Base-by-base conservation (phyloP, 2,329 filamentous ascomycete genomes). In the Bipolaris sorokiniana region DNA sequence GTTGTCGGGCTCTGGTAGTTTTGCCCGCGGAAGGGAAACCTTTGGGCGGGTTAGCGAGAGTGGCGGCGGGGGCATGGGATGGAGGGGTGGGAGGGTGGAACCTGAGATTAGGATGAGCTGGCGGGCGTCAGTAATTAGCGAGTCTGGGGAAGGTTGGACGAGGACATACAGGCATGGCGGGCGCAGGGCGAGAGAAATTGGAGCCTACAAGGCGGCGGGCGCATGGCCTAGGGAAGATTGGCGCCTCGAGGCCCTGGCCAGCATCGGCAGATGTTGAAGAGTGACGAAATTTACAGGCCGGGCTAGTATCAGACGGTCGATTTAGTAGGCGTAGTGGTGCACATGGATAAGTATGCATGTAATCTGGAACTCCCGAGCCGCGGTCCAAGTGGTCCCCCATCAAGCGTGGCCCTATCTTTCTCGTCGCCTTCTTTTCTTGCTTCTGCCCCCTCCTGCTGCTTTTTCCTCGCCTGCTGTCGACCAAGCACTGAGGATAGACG, bases 11-110 rank as follows among this genome's bases (percentile, higher is more conserved):
- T 69, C 86, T 84, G 66, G 86, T 78, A 11, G 84, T 86, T 65
- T 88, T 86, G 67, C 86, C 86, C 66, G 85, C 84, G 62, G 83
- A 86, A 47, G 86, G 86, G 70, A 84, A 87, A 62, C 86, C 86
- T 63, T 11, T 85, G 84, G 60, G 87, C 85, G 79, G 59, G 86
- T 81, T 68, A 87, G 82, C 84, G 54, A 46, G 28, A 1, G 48
- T 46, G 20, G 57, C 13, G 38, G 45, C 37, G 50, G 47, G 34
- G 31, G 28, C 31, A 38, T 28, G 31, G 22, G 46, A 51, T 45
- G 51, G 54, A 37, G 52, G 55, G 45, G 51, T 11, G 42, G 20
- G 20, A 36, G 38, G 47, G 38, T 47, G 61, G 48, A 53, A 67
- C 66, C 67, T 61, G 85, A 86, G 58, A 88, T 78, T 55, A 87